These are phyloP conservation scores for Naganishia randhawae DNA, from an alignment of 768 basidiomycete genomes.

Conservation along the genomic window DNA sequence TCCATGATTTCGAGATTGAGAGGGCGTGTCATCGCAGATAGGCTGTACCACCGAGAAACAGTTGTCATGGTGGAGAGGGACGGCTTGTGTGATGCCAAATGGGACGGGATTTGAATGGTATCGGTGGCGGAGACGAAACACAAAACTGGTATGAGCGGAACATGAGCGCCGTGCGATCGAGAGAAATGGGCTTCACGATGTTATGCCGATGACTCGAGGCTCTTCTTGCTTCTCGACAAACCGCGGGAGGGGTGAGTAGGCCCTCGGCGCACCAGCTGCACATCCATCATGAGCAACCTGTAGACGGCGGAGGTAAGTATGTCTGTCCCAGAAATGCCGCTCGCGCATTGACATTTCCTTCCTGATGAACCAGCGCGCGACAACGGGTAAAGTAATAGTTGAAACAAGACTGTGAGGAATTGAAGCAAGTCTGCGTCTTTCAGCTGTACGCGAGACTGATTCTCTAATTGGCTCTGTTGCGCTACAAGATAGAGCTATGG, in stretches of 20 bases:
- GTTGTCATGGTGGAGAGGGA: neutral
- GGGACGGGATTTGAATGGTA: neutral
- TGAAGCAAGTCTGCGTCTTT: slow-evolving; percentile 46
- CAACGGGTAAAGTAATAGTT: slow-evolving; percentile 77
- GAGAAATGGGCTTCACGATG: neutral
- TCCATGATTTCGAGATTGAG: slow-evolving; percentile 47
- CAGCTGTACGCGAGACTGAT: neutral
- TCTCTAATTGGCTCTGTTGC: neutral
- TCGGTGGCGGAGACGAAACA: neutral
- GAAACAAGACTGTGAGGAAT: slow-evolving; percentile 80
- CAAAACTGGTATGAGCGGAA: neutral
- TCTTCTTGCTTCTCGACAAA: too few species aligned
- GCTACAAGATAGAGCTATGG: slow-evolving; percentile 75
- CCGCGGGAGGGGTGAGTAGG: too few species aligned
- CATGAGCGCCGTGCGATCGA: slow-evolving; percentile 5
- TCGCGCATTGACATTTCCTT: neutral
- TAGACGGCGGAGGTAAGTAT: slow-evolving; percentile 21
- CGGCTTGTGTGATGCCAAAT: neutral
- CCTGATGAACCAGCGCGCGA: slow-evolving; percentile 53
- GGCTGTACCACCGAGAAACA: slow-evolving; percentile 42
- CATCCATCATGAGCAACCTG: slow-evolving; percentile 15
- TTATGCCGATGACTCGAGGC: too few species aligned
- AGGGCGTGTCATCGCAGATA: slow-evolving; percentile 46
- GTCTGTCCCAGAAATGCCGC: too few species aligned
- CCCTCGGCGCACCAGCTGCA: too few species aligned